Conservation (phyloP, 352 stramenopile species). For the Lagenidium giganteum region DNA sequence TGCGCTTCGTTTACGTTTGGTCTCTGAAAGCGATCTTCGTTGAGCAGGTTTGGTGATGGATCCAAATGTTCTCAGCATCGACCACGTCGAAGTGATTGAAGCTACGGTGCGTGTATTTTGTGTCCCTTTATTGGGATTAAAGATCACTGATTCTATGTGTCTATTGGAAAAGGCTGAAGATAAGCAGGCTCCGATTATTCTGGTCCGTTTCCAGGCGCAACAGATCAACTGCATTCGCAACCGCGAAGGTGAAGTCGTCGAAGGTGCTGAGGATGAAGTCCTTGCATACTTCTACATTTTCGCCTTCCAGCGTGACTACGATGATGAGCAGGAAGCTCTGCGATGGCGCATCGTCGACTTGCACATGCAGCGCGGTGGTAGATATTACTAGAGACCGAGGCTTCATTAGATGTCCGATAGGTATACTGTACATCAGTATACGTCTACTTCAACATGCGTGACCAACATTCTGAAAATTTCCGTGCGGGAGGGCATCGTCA, state of each 20-base stretch:
- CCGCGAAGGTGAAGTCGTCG: slow-evolving; percentile 94
- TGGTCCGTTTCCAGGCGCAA: slow-evolving; percentile 97
- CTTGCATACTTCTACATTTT: slow-evolving; percentile 97
- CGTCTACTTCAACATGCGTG: slow-evolving; percentile 8
- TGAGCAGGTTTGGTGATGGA: slow-evolving; percentile 93
- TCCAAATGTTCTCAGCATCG: slow-evolving; percentile 95
- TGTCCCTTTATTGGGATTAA: not conserved
- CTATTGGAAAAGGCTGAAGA: slow-evolving; percentile 12
- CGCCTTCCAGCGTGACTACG: slow-evolving; percentile 96
- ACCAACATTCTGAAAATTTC: slow-evolving; percentile 18
- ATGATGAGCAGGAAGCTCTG: slow-evolving; percentile 88
- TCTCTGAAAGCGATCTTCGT: too few species aligned
- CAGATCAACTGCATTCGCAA: slow-evolving; percentile 99
- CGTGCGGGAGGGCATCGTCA: not conserved
- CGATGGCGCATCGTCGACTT: slow-evolving; percentile 86
- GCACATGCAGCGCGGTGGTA: slow-evolving; percentile 74
- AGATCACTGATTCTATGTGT: not conserved
- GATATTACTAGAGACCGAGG: slow-evolving; percentile 70
- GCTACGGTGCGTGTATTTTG: slow-evolving; percentile 47
- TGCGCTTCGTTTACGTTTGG: too few species aligned
- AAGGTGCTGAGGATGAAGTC: slow-evolving; percentile 96
- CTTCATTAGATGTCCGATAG: too few species aligned
- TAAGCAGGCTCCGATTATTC: slow-evolving; percentile 92
- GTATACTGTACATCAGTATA: slow-evolving; percentile 1
- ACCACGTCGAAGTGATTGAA: slow-evolving; percentile 96